Conservation (phyloP, 2,329 filamentous ascomycete species). For the Fusarium devonianum region DNA sequence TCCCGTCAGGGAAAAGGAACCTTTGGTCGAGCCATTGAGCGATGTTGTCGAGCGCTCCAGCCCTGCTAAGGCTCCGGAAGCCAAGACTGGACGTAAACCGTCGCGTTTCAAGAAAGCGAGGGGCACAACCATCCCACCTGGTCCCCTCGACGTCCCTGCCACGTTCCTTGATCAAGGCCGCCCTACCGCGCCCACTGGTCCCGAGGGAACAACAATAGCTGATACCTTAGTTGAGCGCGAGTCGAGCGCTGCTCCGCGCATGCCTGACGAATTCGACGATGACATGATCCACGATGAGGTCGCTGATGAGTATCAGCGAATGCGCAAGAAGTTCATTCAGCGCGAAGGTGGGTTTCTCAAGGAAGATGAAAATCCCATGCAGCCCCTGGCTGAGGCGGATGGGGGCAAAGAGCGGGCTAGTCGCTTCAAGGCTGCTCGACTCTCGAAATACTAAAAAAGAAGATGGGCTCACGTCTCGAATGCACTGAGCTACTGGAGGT, state of each 20-base stretch:
- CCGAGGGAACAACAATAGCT: constrained; percentile 64
- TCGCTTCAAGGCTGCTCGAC: constrained; percentile 75
- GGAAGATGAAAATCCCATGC: constrained; percentile 71
- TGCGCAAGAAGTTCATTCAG: constrained; percentile 84
- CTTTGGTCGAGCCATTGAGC: constrained; percentile 56
- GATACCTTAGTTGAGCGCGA: constrained; percentile 65
- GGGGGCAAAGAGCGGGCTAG: constrained; percentile 70
- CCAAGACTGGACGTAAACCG: constrained; percentile 50
- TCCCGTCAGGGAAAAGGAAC: constrained; percentile 36
- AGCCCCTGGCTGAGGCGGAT: constrained; percentile 72
- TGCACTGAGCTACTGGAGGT: constrained; percentile 18
- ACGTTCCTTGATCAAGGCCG: constrained; percentile 50
- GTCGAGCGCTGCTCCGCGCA: constrained; percentile 40
- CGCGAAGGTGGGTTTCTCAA: constrained; percentile 82
- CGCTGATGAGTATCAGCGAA: constrained; percentile 80
- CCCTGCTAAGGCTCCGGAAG: constrained; percentile 34
- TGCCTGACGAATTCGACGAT: constrained; percentile 73
- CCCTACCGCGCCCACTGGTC: constrained; percentile 55
- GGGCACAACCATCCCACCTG: constrained; percentile 45
- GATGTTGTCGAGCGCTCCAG: constrained; percentile 60
- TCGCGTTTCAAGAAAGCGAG: constrained; percentile 62
- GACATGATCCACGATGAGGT: constrained; percentile 77
- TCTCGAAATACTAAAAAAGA: constrained; percentile 57
- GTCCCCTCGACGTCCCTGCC: constrained; percentile 54
- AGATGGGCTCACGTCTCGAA: constrained; percentile 10